Base-by-base conservation (phyloP, 2,329 filamentous ascomycete genomes). In the Pseudocercospora pini-densiflorae region DNA sequence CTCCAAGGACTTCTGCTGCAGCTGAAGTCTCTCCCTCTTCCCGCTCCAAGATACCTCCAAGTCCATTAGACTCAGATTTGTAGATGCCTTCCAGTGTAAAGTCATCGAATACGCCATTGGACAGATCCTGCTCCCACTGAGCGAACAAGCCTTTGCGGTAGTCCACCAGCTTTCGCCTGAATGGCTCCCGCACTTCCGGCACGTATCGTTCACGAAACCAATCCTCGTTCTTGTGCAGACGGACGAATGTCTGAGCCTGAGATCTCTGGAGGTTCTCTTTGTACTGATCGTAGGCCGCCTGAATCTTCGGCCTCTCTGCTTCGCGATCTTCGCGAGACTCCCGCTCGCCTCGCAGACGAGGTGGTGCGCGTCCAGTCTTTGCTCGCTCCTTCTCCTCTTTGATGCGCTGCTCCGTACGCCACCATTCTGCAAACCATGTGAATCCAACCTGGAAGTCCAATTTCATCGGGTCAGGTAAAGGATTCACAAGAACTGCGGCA, bases 141-240 rank as follows among this genome's bases (percentile, higher is more conserved):
- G 86, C 87, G 79, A 95, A 97, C 61, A 89, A 88, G 14, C 87
- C 88, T 47, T 90, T 88, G 55, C 96, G 90, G 76, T 92, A 93
- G 55, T 93, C 90, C 78, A 90, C 91, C 61, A 98, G 83, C 74
- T 92, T 90, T 66, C 84, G 83, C 63, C 91, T 89, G 74, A 97
- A 88, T 1, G 87, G 85, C 71, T 94, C 90, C 61, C 92, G 86
- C 62, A 94, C 88, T 72, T 95, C 92, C 0, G 92, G 88, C 31
- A 96, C 90, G 74, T 99, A 99, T 77, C 93, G 90, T 80, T 99
- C 95, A 73, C 90, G 92, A 82, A 99, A 99, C 95, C 95, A 99
- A 77, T 99, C 94, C 78, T 99, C 95, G 51, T 89, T 89, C 78
- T 97, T 97, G 80, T 99, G 95, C 73, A 93, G 91, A 59, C 90